Conservation (phyloP, 2,329 filamentous ascomycete species). For the Gnomoniopsis smithogilvyi region DNA sequence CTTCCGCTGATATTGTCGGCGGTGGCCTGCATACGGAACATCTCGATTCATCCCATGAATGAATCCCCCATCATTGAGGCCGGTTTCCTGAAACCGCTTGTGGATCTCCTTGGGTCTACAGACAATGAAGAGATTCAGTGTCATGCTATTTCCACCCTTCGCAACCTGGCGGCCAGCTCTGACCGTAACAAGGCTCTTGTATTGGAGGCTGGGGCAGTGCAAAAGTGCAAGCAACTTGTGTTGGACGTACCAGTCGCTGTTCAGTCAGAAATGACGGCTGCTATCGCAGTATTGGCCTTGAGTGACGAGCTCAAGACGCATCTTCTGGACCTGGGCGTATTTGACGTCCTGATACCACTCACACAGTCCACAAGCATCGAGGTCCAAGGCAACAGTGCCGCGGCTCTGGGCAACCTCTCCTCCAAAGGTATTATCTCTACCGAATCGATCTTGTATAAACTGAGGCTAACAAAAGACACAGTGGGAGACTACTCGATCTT, state of each 20-base stretch:
- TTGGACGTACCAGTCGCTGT: slow-evolving; percentile 90
- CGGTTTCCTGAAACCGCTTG: slow-evolving; percentile 88
- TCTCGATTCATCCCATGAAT: slow-evolving; percentile 96
- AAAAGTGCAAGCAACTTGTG: slow-evolving; percentile 97
- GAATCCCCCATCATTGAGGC: slow-evolving; percentile 98
- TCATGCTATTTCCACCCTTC: slow-evolving; percentile 93
- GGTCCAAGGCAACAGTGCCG: slow-evolving; percentile 96
- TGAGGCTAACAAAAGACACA: slow-evolving; percentile 33
- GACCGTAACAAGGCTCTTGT: slow-evolving; percentile 98
- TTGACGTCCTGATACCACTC: slow-evolving; percentile 91
- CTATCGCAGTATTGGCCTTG: slow-evolving; percentile 90
- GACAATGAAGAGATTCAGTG: slow-evolving; percentile 99
- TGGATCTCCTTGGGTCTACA: slow-evolving; percentile 89
- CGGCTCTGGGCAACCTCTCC: slow-evolving; percentile 90
- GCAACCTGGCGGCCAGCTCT: slow-evolving; percentile 93
- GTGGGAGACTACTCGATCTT: slow-evolving; percentile 97
- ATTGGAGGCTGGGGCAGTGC: slow-evolving; percentile 90
- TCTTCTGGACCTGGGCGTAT: slow-evolving; percentile 86
- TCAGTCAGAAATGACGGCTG: slow-evolving; percentile 99
- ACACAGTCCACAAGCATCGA: slow-evolving; percentile 96
- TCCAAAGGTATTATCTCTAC: slow-evolving; percentile 74
- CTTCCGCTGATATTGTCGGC: slow-evolving; percentile 93
- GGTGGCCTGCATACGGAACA: slow-evolving; percentile 97
- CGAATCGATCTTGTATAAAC: neutral
- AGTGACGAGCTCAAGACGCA: slow-evolving; percentile 95